phyloP scores from a whole-genome alignment of 306 rosid species.

The Astragalus glycyphyllos region DNA sequence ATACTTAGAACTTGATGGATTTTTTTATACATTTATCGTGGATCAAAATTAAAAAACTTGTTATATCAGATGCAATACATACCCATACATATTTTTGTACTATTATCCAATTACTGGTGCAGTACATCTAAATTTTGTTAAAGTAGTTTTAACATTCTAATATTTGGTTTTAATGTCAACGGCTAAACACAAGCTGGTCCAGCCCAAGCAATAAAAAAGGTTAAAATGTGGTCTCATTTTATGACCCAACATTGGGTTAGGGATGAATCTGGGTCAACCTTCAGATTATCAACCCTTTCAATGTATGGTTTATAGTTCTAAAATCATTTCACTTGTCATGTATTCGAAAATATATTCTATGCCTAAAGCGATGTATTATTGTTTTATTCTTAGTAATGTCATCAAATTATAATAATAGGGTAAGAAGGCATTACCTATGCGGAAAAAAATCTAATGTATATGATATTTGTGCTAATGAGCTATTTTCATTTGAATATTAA shows the following conservation, averaged over 20 bases:
- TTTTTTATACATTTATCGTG: neutral
- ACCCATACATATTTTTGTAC: neutral
- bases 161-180: neutral
- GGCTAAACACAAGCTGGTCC: neutral
- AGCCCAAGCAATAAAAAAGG: neutral
- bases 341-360: too few species aligned
- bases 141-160: neutral
- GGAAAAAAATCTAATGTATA: neutral
- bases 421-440: neutral
- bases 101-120: neutral
- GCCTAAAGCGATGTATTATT: neutral
- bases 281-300: neutral
- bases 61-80: neutral
- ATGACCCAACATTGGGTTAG: neutral
- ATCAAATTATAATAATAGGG: neutral
- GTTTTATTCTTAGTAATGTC: neutral
- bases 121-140: neutral
- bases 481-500: conserved; percentile 3
- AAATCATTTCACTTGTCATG: neutral
- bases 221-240: neutral
- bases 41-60: neutral
- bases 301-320: neutral
- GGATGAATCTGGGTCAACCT: neutral
- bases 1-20: conserved; percentile 6
- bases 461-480: conserved; percentile 1